Evolutionary conservation across 148 eudicot species (phyloP).

Genomic region (Spergularia bocconei): DNA sequence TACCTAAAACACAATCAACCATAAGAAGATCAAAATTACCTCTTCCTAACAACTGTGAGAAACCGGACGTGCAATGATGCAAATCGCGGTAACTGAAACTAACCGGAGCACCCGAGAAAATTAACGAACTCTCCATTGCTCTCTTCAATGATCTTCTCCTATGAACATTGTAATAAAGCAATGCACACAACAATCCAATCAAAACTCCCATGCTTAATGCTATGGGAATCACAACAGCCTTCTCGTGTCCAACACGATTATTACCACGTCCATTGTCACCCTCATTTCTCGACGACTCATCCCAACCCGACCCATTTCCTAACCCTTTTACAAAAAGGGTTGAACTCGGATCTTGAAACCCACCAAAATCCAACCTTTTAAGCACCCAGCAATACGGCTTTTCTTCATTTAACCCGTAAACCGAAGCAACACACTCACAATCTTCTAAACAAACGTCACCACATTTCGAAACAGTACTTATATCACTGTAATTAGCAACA

Average conservation of each 20-base stretch:
- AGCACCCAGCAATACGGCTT: conserved; percentile 86
- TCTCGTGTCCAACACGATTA: conserved; percentile 29
- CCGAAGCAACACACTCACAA: conserved; percentile 90
- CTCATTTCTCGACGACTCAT: conserved; percentile 5
- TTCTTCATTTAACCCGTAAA: conserved; percentile 72
- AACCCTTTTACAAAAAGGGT: conserved; percentile 74
- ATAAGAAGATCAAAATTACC: conserved; percentile 33
- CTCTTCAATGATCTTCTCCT: conserved; percentile 51
- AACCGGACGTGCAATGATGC: conserved; percentile 59
- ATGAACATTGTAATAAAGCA: conserved; percentile 56
- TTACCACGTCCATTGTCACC: conserved; percentile 11
- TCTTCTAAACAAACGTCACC: conserved; percentile 75
- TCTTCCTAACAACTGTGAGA: conserved; percentile 68
- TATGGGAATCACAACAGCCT: conserved; percentile 76
- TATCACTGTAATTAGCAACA: conserved; percentile 73
- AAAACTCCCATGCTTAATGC: conserved; percentile 61
- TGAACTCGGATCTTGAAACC: conserved; percentile 78
- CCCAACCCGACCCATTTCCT: conserved; percentile 37
- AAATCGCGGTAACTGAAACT: conserved; percentile 70
- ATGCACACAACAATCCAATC: conserved; percentile 52
- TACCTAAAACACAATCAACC: not conserved
- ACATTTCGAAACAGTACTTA: conserved; percentile 54
- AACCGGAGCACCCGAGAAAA: conserved; percentile 76
- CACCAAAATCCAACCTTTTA: conserved; percentile 75
- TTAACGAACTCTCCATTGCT: conserved; percentile 61